Evolutionary conservation across 148 eudicot species (phyloP), one percentile per base, ranked within the genome.

Genomic region (Heliamphora exappendiculata): DNA sequence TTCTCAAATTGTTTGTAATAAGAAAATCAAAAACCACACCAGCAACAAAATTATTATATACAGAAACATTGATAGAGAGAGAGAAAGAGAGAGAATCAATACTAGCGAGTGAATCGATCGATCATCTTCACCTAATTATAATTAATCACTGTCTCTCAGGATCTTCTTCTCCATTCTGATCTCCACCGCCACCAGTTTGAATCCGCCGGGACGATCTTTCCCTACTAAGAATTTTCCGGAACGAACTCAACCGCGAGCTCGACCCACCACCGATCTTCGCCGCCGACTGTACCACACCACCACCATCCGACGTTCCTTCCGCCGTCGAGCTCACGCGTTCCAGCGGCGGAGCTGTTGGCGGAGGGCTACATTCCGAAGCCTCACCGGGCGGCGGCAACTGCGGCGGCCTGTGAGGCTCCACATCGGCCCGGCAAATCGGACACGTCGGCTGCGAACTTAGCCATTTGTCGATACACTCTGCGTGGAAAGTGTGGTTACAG

Each of bases 401-500:
- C 16, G 33, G 44, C 11, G 44, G 50, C 19, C 65, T 68, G 39
- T 55, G 28, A 0, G 89, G 89, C 67, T 87, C 73, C 0, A 81
- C 92, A 47, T 84, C 88, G 0, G 89, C 82, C 16, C 89, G 86
- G 78, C 94, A 90, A 47, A 88, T 70, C 11, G 94, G 91, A 44
- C 94, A 90, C 4, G 86, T 88, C 2, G 90, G 62, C 4, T 84
- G 86, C 14, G 83, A 60, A 6, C 50, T 26, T 4, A 88, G 77
- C 91, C 94, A 88, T 73, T 33, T 85, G 33, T 87, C 91, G 24
- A 90, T 80, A 82, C 94, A 90, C 34, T 79, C 86, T n/a, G 65
- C 77, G 67, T 90, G 94, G 66, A 90, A 90, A 45, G 76, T 63
- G 54, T 90, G 94, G 44, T 82, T 82, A 24, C 94, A 90, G 19